Evolutionary conservation across 129 eudicot genomes (phyloP).

Genomic region (Flaveria linearis): DNA sequence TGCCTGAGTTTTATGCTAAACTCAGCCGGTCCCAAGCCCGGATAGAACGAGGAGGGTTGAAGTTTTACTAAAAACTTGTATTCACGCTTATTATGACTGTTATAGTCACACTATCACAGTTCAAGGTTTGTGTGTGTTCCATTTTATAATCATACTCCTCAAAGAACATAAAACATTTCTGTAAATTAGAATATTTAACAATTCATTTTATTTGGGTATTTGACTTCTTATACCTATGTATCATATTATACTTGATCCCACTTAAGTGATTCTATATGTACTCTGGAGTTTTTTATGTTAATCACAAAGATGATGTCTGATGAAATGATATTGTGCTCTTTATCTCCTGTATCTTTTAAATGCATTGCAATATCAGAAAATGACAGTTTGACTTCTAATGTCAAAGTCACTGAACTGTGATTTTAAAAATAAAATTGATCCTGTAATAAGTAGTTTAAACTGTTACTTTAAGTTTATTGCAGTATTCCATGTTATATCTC

Average conservation of each 20-base stretch:
- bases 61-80: neutral
- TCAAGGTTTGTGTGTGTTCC: neutral
- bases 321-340: conserved; percentile 60
- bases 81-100: neutral
- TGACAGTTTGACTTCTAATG: conserved; percentile 18
- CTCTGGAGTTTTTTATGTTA: conserved; percentile 83
- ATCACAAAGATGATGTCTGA: conserved; percentile 89
- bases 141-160: neutral
- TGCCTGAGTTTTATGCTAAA: conserved; percentile 1
- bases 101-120: neutral
- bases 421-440: neutral
- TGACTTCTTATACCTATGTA: no score
- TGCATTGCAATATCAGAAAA: no score
- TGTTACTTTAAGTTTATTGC: no score
- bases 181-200: neutral
- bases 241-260: neutral
- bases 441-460: no score
- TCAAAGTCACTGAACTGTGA: neutral
- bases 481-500: no score
- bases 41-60: conserved; percentile 11
- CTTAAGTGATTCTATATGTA: conserved; percentile 46
- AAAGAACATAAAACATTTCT: no score
- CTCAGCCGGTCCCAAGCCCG: conserved; percentile 20
- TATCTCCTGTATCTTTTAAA: neutral
- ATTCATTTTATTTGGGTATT: neutral